These are phyloP conservation scores for Dalbergia cochinchinensis DNA, from an alignment of 306 rosid genomes.

Conservation along the genomic window DNA sequence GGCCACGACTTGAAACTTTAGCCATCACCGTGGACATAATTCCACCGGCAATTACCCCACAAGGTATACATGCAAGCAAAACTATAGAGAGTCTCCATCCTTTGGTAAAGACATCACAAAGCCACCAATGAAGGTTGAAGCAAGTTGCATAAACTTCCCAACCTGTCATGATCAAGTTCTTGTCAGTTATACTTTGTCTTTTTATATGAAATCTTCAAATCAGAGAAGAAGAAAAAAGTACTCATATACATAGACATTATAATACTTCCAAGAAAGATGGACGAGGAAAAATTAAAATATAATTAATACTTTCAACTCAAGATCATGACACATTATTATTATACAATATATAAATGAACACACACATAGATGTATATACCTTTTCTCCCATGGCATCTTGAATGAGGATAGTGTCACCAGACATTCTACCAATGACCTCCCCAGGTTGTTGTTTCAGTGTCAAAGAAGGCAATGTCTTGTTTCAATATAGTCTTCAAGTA, in stretches of 20 bases:
- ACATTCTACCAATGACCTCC: conserved; percentile 88
- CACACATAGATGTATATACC: conserved; percentile 39
- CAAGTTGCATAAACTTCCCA: conserved; percentile 82
- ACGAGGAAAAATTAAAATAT: no score
- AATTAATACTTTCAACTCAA: background rate
- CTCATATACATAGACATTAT: no score
- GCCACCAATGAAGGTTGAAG: conserved; percentile 74
- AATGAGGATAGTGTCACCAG: conserved; percentile 92
- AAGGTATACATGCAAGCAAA: conserved; percentile 72
- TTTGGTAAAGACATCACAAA: conserved; percentile 65
- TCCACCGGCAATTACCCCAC: conserved; percentile 62
- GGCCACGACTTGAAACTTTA: conserved; percentile 80
- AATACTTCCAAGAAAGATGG: no score
- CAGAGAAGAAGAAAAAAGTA: no score
- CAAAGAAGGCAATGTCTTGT: conserved; percentile 88
- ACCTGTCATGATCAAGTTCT: conserved; percentile 61
- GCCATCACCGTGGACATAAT: conserved; percentile 49
- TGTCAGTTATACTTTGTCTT: background rate
- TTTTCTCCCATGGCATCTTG: conserved; percentile 96
- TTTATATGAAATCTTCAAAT: background rate
- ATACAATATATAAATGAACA: no score
- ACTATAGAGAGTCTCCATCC: conserved; percentile 84
- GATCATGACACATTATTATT: no score
- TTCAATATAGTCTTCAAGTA: conserved; percentile 80
- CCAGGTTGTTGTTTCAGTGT: conserved; percentile 85